Percentiles rank a stretch among this genome's conserved stretches.
Conservation (phyloP, 148 eudicot genomes). For the Rhododendron griersonianum region DNA sequence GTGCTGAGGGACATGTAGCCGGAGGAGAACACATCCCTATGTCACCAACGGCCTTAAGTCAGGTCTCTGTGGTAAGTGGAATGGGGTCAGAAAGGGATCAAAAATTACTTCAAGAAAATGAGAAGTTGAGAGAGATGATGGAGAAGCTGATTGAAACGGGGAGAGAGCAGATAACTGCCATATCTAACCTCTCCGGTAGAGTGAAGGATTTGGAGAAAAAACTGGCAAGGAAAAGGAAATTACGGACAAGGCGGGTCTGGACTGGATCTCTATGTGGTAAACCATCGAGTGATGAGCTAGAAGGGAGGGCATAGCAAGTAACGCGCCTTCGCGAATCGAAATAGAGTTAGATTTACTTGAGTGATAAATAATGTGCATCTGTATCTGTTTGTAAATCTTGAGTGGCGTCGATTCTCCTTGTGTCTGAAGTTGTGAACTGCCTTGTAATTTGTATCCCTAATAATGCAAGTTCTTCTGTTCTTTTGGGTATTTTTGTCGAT, state of each 20-base stretch:
- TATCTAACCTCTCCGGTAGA: slow-evolving; percentile 46
- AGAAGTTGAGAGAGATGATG: slow-evolving; percentile 48
- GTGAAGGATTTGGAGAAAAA: slow-evolving; percentile 60
- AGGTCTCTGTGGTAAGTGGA: neutral
- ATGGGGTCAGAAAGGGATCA: slow-evolving; percentile 10
- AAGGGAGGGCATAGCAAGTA: neutral
- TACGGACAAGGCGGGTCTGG: slow-evolving; percentile 22
- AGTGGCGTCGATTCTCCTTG: neutral
- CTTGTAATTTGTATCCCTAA: neutral
- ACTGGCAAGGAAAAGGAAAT: slow-evolving; percentile 37
- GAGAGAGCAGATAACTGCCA: slow-evolving; percentile 51
- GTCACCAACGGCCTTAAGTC: neutral
- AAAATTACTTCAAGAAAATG: slow-evolving; percentile 47
- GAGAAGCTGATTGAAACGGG: slow-evolving; percentile 55
- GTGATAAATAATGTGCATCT: neutral
- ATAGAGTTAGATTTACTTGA: neutral
- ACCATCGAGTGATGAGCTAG: neutral
- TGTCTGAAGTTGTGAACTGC: neutral
- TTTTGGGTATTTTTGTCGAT: too few species aligned
- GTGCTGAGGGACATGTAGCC: neutral
- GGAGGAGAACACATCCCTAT: neutral
- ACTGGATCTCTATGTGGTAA: slow-evolving; percentile 16
- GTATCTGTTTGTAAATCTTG: neutral
- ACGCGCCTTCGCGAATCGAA: neutral
- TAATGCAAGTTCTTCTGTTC: neutral